Base-by-base conservation (phyloP, 2,329 filamentous ascomycete species). In the Colletotrichum phormii region DNA sequence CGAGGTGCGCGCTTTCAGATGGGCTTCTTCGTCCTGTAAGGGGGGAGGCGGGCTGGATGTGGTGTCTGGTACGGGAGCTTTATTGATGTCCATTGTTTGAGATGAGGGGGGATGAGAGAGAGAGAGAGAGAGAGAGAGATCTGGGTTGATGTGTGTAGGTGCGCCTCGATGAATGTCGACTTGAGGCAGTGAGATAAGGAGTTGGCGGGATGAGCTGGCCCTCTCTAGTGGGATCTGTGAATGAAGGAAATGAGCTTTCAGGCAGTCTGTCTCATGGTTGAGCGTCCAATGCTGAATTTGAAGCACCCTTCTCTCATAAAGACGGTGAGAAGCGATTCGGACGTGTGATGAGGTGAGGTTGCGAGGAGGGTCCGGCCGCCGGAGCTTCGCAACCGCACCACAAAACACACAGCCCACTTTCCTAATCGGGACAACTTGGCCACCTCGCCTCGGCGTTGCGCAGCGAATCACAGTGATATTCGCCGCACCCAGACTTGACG, bases 291-390 rank as follows among this genome's bases (percentile, higher is more conserved):
- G 9, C 6, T 31, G 11, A n/a, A 42, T 4, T 13, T 13, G 12
- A 7, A 22, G 37, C 49, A 13, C 51, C 5, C 22, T 54, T 55
- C 24, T 26, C 49, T 37, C 49, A 29, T 22, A 29, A 49, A 22
- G 42, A 49, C 64, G 37, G 69, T 31, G 64, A 57, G 18, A 33
- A 26, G 33, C 33, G 24, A 42, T 9, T 5, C 8, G 11, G 13
- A 22, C 37, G 33, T 61, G 68, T 49, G 24, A 67, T 57, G 64
- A 72, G 64, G 68, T 64, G 70, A 69, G 54, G 65, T 64, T 54
- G 51, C 42, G 57, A 26, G 42, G 24, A 29, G 24, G 64, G 49
- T 49, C 55, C 37, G 64, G 51, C 59, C 26, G 70, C 60, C 65
- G 65, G 64, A 61, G 64, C 49, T 53, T 55, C 37, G 58, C 24